Conservation (phyloP, 306 rosid species). For the Cotoneaster glaucophyllus region DNA sequence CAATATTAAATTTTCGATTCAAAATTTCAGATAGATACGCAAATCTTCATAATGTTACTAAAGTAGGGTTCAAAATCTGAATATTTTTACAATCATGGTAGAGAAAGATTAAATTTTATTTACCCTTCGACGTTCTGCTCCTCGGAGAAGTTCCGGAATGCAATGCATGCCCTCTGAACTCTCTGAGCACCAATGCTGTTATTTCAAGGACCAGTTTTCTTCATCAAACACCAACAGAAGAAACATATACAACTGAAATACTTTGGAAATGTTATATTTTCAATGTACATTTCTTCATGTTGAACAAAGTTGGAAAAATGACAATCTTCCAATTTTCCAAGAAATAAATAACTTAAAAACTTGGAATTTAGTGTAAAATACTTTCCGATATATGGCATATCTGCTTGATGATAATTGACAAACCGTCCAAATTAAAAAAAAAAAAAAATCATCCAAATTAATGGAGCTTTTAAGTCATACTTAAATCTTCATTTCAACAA, state of each 20-base stretch:
- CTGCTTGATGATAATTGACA: background rate
- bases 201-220: slow-evolving; percentile 9
- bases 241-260: background rate
- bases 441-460: background rate
- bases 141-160: slow-evolving; percentile 48
- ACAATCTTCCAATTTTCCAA: background rate
- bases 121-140: slow-evolving; percentile 66
- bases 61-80: background rate
- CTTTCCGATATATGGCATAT: background rate
- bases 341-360: background rate
- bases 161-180: slow-evolving; percentile 59
- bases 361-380: background rate
- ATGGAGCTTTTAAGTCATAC: background rate
- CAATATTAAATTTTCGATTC: background rate
- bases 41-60: background rate
- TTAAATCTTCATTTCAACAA: background rate
- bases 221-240: slow-evolving; percentile 8
- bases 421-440: background rate
- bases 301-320: background rate
- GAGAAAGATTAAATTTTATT: slow-evolving; percentile 1
- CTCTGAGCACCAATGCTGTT: slow-evolving; percentile 83
- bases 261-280: background rate
- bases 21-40: background rate
- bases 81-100: background rate
- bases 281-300: background rate